Evolutionary conservation across 2,329 filamentous ascomycete species (phyloP).

Genomic region (Microsporum canis): DNA sequence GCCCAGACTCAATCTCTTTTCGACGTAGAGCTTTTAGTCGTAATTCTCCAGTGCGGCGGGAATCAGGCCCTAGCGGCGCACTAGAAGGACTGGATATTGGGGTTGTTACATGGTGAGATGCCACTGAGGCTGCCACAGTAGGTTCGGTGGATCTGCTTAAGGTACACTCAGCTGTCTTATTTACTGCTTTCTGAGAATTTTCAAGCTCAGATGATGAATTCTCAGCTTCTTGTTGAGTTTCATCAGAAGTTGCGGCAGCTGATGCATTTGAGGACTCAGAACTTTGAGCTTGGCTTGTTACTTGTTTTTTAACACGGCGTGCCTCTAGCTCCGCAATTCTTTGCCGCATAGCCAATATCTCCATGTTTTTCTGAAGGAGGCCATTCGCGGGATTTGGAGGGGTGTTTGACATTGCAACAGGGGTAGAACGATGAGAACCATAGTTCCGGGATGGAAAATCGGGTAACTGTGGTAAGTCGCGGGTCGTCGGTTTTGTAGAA

Average conservation of each 20-base stretch:
- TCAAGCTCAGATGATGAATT: not conserved
- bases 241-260: not conserved
- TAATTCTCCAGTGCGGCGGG: conserved; percentile 21
- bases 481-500: conserved; percentile 7
- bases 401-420: conserved; percentile 24
- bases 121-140: not conserved
- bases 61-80: conserved; percentile 9
- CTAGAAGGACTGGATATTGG: not conserved
- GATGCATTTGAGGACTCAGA: conserved; percentile 20
- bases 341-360: conserved; percentile 38
- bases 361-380: conserved; percentile 38
- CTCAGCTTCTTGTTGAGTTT: not conserved
- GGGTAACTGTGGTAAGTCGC: conserved; percentile 26
- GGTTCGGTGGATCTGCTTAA: not conserved
- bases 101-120: not conserved
- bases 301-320: conserved; percentile 33
- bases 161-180: not conserved
- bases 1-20: conserved; percentile 39
- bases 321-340: conserved; percentile 41
- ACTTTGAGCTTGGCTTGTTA: conserved; percentile 28
- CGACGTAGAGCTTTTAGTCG: conserved; percentile 33
- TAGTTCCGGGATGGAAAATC: conserved; percentile 38
- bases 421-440: conserved; percentile 32
- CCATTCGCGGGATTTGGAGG: conserved; percentile 34
- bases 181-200: not conserved